Percentiles rank a stretch among this genome's conserved stretches.
Conservation (phyloP, 495 filamentous ascomycete species). For the Neurospora sp. region DNA sequence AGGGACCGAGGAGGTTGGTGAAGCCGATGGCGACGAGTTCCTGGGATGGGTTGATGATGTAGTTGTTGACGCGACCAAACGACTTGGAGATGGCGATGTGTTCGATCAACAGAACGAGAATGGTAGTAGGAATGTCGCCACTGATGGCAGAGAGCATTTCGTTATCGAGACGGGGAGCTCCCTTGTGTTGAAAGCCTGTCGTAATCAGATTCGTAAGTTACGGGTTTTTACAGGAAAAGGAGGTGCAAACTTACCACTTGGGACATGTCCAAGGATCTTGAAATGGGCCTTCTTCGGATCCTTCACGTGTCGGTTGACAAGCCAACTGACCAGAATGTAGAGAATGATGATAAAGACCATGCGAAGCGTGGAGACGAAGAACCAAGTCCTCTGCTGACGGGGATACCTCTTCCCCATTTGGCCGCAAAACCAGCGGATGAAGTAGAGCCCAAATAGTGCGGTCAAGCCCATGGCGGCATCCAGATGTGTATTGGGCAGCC, state of each 20-base stretch:
- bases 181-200: constrained; percentile 35
- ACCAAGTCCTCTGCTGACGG: constrained; percentile 26
- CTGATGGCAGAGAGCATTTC: constrained; percentile 25
- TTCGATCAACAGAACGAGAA: constrained; percentile 44
- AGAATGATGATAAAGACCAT: constrained; percentile 35
- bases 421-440: constrained; percentile 35
- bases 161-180: constrained; percentile 24
- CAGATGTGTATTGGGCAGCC: constrained; percentile 31
- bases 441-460: constrained; percentile 39
- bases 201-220: not conserved
- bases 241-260: constrained; percentile 25
- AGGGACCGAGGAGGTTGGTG: constrained; percentile 41
- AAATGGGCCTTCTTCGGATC: constrained; percentile 25
- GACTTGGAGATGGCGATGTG: constrained; percentile 47
- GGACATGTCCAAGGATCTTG: constrained; percentile 32
- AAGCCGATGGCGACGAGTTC: constrained; percentile 46
- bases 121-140: constrained; percentile 26
- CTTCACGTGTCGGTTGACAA: constrained; percentile 21
- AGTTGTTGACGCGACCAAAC: constrained; percentile 45
- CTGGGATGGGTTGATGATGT: constrained; percentile 44
- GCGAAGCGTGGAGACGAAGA: constrained; percentile 36
- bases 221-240: not conserved
- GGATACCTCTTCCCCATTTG: constrained; percentile 33
- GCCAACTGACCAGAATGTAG: constrained; percentile 33
- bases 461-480: constrained; percentile 45